These are phyloP conservation scores for Symbiodinium pilosum DNA, from an alignment of 73 alveolate species.

Conservation along the genomic window DNA sequence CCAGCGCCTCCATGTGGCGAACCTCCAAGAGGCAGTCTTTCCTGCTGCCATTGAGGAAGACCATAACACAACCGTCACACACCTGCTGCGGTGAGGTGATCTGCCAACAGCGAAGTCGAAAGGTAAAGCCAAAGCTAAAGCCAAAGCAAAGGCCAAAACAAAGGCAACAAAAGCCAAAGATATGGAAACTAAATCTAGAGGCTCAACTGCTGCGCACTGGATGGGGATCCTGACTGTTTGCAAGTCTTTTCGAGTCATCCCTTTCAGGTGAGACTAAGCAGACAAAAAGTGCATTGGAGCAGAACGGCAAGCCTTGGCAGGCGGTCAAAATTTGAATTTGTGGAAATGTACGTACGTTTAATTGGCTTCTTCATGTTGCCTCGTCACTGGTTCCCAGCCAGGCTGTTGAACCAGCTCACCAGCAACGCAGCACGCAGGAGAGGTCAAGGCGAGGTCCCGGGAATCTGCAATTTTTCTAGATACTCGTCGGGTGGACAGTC, in stretches of 20 bases:
- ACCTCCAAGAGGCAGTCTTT: neutral
- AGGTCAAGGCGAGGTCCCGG: neutral
- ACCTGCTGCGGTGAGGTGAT: neutral
- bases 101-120: neutral
- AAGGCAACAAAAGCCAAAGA: neutral
- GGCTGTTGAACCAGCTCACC: no score
- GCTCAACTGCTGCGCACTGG: no score
- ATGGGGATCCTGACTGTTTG: no score
- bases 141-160: neutral
- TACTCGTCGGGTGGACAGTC: no score
- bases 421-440: neutral
- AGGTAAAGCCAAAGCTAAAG: neutral
- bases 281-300: neutral
- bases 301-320: neutral
- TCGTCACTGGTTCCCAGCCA: no score
- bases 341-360: no score
- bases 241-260: no score
- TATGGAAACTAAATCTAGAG: neutral
- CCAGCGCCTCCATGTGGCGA: neutral
- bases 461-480: no score
- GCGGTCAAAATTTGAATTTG: no score
- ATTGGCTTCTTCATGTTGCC: no score
- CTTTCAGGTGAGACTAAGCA: neutral
- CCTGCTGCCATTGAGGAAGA: neutral
- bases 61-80: neutral